Conservation (phyloP, 2,329 filamentous ascomycete species). For the Curvularia sp. region DNA sequence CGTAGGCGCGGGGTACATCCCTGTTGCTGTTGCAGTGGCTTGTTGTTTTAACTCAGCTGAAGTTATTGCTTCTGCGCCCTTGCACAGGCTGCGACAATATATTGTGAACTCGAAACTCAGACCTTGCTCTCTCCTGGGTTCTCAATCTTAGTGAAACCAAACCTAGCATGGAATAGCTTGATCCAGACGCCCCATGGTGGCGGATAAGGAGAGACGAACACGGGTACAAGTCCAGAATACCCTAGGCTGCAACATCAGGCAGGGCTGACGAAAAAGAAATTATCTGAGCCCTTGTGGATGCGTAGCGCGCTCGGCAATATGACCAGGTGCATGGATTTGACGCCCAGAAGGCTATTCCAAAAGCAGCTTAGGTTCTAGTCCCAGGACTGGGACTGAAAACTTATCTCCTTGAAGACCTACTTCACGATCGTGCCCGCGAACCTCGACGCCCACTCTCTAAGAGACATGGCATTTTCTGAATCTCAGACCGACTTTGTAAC, state of each 20-base stretch:
- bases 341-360: not conserved
- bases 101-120: not conserved
- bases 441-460: slow-evolving; percentile 6
- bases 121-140: slow-evolving; percentile 1
- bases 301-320: too few species aligned
- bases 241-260: not conserved
- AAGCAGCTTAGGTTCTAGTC: slow-evolving; percentile 2
- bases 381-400: not conserved
- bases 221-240: not conserved
- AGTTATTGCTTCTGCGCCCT: too few species aligned
- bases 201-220: too few species aligned
- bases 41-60: too few species aligned
- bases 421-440: not conserved
- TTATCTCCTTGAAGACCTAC: not conserved
- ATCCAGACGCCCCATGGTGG: not conserved
- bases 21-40: too few species aligned
- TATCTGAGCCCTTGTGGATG: not conserved
- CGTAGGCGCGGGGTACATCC: too few species aligned
- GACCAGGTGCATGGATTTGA: too few species aligned
- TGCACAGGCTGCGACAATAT: too few species aligned
- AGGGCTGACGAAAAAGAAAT: not conserved
- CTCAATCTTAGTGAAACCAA: slow-evolving; percentile 4
- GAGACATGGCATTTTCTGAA: slow-evolving; percentile 2
- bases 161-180: slow-evolving; percentile 4
- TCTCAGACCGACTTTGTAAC: not conserved